These are phyloP conservation scores for Penicillium riverlandense DNA, from an alignment of 495 filamentous ascomycete genomes.

Conservation along the genomic window DNA sequence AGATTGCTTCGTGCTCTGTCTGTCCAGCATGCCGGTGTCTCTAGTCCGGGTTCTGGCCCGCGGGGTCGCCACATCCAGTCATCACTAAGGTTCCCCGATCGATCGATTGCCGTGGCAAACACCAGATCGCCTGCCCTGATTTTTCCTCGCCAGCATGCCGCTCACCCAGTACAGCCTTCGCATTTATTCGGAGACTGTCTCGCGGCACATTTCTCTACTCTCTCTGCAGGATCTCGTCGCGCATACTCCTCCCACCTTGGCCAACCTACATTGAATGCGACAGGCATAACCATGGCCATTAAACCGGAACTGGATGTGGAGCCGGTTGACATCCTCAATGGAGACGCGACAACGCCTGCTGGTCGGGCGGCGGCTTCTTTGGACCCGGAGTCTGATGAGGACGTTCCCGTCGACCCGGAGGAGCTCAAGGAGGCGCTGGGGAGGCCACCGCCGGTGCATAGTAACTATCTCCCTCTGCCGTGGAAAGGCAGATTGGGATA, in stretches of 20 bases:
- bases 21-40: slow-evolving; percentile 25
- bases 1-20: slow-evolving; percentile 16
- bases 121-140: slow-evolving; percentile 9
- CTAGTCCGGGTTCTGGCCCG: slow-evolving; percentile 18
- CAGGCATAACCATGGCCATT: slow-evolving; percentile 4
- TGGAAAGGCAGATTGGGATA: slow-evolving; percentile 93
- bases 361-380: slow-evolving; percentile 13
- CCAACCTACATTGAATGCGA: background rate
- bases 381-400: slow-evolving; percentile 44
- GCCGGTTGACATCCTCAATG: slow-evolving; percentile 16
- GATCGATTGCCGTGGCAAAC: slow-evolving; percentile 22
- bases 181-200: background rate
- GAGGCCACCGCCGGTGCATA: slow-evolving; percentile 76
- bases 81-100: slow-evolving; percentile 17
- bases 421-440: slow-evolving; percentile 44
- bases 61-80: slow-evolving; percentile 21
- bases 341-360: slow-evolving; percentile 6
- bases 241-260: slow-evolving; percentile 2
- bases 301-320: slow-evolving; percentile 3
- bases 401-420: slow-evolving; percentile 30
- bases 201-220: background rate
- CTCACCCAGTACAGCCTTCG: background rate
- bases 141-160: background rate
- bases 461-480: slow-evolving; percentile 76
- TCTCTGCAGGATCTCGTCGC: background rate